Percentiles rank a stretch among this genome's conserved stretches.
phyloP scores from a whole-genome alignment of 2,329 filamentous ascomycete species.

The Cytospora piceicola region DNA sequence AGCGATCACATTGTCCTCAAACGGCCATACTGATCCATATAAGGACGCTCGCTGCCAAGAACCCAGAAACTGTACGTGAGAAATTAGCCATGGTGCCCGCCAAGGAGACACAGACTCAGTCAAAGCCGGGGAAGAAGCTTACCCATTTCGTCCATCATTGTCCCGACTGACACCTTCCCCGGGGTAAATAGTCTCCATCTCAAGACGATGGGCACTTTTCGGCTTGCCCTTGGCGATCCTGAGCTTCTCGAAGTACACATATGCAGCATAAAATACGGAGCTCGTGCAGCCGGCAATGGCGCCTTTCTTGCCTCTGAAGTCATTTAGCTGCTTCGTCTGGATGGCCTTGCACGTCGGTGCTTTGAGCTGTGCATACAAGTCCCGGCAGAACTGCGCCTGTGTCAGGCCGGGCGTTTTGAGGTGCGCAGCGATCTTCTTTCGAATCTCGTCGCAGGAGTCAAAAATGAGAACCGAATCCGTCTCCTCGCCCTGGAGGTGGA shows the following conservation, averaged over 20 bases:
- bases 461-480: constrained; percentile 51
- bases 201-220: constrained; percentile 50
- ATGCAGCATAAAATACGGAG: constrained; percentile 51
- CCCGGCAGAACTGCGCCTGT: constrained; percentile 55
- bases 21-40: constrained; percentile 3
- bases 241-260: constrained; percentile 59
- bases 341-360: constrained; percentile 34
- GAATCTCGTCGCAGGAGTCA: constrained; percentile 61
- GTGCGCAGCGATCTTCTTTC: constrained; percentile 58
- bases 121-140: background rate
- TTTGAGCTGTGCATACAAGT: constrained; percentile 32
- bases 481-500: constrained; percentile 46
- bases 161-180: background rate
- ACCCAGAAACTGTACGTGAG: background rate
- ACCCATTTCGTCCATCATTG: constrained; percentile 1
- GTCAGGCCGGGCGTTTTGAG: constrained; percentile 53
- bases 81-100: background rate
- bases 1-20: background rate
- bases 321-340: constrained; percentile 43
- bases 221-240: constrained; percentile 51
- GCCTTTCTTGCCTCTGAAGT: constrained; percentile 51
- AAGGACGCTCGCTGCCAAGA: background rate
- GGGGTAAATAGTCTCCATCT: constrained; percentile 46
- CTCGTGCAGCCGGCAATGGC: constrained; percentile 47
- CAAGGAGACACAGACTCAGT: background rate